phyloP scores from a whole-genome alignment of 352 stramenopile species.

The Globisporangium heterothallicum region DNA sequence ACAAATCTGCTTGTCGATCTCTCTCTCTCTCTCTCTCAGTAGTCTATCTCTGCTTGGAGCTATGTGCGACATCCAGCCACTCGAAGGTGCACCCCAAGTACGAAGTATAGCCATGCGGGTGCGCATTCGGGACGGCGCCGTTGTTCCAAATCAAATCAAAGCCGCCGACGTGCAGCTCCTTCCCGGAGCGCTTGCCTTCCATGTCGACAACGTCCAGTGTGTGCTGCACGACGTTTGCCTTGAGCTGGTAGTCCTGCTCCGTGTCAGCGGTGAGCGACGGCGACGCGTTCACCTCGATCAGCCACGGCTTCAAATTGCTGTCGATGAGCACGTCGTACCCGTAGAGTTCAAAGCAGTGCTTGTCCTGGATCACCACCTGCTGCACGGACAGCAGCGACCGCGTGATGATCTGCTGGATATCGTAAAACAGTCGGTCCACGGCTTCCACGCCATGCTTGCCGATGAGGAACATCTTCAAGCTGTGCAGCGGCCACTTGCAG shows the following conservation, averaged over 20 bases:
- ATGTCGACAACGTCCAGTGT: conserved; percentile 86
- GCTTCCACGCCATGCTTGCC: conserved; percentile 59
- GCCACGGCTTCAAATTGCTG: conserved; percentile 74
- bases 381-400: conserved; percentile 82
- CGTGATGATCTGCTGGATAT: conserved; percentile 84
- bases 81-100: conserved; percentile 59
- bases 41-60: not conserved
- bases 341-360: conserved; percentile 89
- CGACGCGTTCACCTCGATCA: conserved; percentile 85
- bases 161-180: conserved; percentile 48
- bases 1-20: too few species aligned
- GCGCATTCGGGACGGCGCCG: conserved; percentile 22
- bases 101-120: conserved; percentile 46
- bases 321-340: conserved; percentile 89
- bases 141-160: conserved; percentile 75
- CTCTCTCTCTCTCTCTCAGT: not conserved
- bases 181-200: conserved; percentile 37
- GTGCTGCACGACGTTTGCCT: conserved; percentile 84
- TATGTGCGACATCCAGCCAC: conserved; percentile 14
- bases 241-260: conserved; percentile 79
- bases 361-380: conserved; percentile 83
- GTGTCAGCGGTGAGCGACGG: conserved; percentile 53
- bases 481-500: conserved; percentile 57
- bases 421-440: conserved; percentile 62
- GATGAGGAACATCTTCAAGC: conserved; percentile 62